Evolutionary conservation across 192 early-diverging fungal species (phyloP).

Genomic region (Entomortierella lignicola): DNA sequence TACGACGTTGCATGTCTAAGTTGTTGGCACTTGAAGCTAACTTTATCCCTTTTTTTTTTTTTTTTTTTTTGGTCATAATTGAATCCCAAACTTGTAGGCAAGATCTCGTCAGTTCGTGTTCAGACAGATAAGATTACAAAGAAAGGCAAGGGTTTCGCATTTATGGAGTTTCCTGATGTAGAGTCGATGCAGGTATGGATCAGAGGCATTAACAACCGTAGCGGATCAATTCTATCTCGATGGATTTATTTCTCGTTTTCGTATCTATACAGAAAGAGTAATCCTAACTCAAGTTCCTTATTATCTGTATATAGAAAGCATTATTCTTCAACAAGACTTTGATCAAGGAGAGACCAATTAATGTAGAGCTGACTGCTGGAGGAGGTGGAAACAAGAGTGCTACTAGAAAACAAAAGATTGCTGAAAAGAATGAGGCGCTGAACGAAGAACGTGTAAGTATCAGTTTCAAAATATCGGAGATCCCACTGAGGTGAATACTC

Average conservation of each 20-base stretch:
- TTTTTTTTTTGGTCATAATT: background rate
- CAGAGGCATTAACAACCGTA: background rate
- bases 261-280: no score
- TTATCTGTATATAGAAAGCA: constrained; percentile 56
- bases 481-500: no score
- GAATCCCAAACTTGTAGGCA: constrained; percentile 23
- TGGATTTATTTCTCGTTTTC: no score
- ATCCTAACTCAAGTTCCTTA: background rate
- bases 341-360: constrained; percentile 74
- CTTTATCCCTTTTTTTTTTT: background rate
- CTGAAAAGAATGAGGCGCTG: constrained; percentile 61
- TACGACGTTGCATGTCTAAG: no score
- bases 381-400: constrained; percentile 75
- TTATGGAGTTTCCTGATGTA: constrained; percentile 71
- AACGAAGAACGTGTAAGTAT: constrained; percentile 65
- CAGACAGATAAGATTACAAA: constrained; percentile 76
- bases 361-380: constrained; percentile 80
- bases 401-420: constrained; percentile 58
- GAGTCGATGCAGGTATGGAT: constrained; percentile 60
- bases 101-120: constrained; percentile 69
- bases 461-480: constrained; percentile 19
- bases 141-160: constrained; percentile 80
- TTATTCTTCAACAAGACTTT: constrained; percentile 71
- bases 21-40: no score
- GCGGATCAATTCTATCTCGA: background rate